Evolutionary conservation across 1,139 yeast species (phyloP).

Genomic region (Pichia sp.): DNA sequence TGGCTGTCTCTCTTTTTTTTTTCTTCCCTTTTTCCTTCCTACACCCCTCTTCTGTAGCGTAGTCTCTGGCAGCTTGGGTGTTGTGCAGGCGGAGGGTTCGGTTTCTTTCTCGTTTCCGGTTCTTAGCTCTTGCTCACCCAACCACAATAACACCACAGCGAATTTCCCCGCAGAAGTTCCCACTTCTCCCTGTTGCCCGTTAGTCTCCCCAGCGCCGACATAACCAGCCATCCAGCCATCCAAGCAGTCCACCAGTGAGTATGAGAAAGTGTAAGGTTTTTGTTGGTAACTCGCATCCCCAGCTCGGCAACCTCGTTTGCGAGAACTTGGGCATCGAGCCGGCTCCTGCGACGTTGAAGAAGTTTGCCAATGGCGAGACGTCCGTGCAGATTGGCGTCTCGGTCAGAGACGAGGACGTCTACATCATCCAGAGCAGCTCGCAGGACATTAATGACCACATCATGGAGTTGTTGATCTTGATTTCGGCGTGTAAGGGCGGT

Average conservation of each 20-base stretch:
- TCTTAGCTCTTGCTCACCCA: constrained; percentile 7
- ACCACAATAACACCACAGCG: neutral
- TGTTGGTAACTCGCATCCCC: constrained; percentile 95
- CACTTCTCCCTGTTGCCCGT: neutral
- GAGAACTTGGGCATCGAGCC: constrained; percentile 88
- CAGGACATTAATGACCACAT: constrained; percentile 88
- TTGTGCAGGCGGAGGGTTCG: neutral
- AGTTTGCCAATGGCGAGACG: constrained; percentile 96
- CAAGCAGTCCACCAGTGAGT: neutral
- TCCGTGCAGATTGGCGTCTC: constrained; percentile 93
- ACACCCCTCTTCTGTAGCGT: neutral
- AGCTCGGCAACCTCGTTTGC: constrained; percentile 84
- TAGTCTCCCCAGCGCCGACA: neutral
- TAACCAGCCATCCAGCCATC: neutral
- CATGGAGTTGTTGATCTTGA: constrained; percentile 90
- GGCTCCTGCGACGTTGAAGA: constrained; percentile 88
- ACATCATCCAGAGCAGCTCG: constrained; percentile 91
- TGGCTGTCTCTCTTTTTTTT: neutral
- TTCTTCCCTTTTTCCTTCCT: neutral
- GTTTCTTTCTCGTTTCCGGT: constrained; percentile 1
- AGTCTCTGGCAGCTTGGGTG: neutral
- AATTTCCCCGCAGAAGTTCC: neutral
- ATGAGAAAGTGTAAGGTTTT: constrained; percentile 98
- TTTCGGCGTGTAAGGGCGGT: constrained; percentile 95
- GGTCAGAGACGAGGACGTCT: constrained; percentile 94